Base-by-base conservation (phyloP, 305 asterid species). In the Petunia hybrid region DNA sequence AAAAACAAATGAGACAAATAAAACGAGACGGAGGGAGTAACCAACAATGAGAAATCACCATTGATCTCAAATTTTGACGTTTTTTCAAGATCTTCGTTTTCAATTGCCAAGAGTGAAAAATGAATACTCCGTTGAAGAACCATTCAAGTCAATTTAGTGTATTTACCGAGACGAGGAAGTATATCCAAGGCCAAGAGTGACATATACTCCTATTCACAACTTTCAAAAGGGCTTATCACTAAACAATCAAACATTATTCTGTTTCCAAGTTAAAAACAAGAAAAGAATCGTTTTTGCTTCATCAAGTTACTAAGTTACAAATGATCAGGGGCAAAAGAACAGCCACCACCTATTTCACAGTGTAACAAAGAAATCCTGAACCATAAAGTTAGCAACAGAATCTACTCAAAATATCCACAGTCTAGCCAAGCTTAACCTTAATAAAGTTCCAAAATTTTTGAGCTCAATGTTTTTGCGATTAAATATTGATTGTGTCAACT, bases 331-430 rank as follows among this genome's bases (percentile, higher is more conserved):
- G 78, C 13, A 7, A 71, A 22, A 48, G 42, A 71, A 71, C 62
- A 71, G 14, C 16, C 35, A 71, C 38, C 45, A 35, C 78, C 78
- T 71, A 48, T 71, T 31, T 35, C 78, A 71, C 77, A 71, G 35
- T 51, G 78, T 48, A 46, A 48, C 43, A 71, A 22, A 71, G 16
- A 22, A 35, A 53, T 10, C 1, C 6, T 51, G 78, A 71, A 48
- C 48, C 45, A 71, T 35, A 35, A 48, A 22, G 31, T 22, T 22
- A 35, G 13, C 35, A 35, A 35, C 62, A 71, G 38, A 48, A 48
- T 71, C 35, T 48, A 45, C 45, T 48, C 10, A 31, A 71, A 35
- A 48, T 71, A 71, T 48, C 62, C 4, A 71, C 78, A 71, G 13
- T 48, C 51, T 35, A 35, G 22, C 62, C 63, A 22, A 22, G 31